A percentile compares a stretch with the other conserved stretches of the same genome.
phyloP scores from a whole-genome alignment of 345 rosid genomes.

The Raphanus sativus region DNA sequence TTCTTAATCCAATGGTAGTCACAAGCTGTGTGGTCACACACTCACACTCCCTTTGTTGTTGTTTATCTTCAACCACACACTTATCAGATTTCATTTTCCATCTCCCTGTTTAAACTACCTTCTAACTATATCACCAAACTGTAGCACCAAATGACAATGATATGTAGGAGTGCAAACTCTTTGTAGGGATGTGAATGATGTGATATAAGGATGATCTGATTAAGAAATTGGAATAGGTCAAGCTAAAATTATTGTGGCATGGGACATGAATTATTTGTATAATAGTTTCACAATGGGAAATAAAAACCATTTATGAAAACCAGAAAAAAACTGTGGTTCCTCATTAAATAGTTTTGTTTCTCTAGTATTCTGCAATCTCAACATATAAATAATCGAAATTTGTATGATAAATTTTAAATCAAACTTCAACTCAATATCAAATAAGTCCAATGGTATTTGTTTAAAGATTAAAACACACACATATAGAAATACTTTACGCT shows the following conservation, averaged over 20 bases:
- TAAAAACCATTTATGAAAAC: neutral
- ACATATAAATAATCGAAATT: neutral
- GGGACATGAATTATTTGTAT: slow-evolving; percentile 19
- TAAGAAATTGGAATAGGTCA: slow-evolving; percentile 10
- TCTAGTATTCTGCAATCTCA: neutral
- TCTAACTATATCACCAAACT: slow-evolving; percentile 33
- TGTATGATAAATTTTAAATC: neutral
- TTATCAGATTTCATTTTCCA: neutral
- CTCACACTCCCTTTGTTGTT: slow-evolving; percentile 1
- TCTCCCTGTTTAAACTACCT: slow-evolving; percentile 23
- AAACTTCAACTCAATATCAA: slow-evolving; percentile 4
- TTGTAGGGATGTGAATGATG: slow-evolving; percentile 25
- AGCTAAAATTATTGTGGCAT: neutral
- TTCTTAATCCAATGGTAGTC: slow-evolving; percentile 37
- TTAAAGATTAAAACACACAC: neutral
- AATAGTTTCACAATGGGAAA: neutral
- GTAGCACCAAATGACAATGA: slow-evolving; percentile 25
- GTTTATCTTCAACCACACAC: slow-evolving; percentile 27
- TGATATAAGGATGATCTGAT: neutral
- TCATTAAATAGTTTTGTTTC: neutral
- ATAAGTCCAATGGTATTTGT: neutral
- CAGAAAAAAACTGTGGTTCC: neutral
- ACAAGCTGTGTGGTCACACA: slow-evolving; percentile 41
- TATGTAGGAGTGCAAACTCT: slow-evolving; percentile 4
- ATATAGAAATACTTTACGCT: neutral